A percentile compares a stretch with the other conserved stretches of the same genome.
These are phyloP conservation scores for Hyaloscypha hepaticicola DNA, from an alignment of 495 filamentous ascomycete genomes.

Conservation along the genomic window DNA sequence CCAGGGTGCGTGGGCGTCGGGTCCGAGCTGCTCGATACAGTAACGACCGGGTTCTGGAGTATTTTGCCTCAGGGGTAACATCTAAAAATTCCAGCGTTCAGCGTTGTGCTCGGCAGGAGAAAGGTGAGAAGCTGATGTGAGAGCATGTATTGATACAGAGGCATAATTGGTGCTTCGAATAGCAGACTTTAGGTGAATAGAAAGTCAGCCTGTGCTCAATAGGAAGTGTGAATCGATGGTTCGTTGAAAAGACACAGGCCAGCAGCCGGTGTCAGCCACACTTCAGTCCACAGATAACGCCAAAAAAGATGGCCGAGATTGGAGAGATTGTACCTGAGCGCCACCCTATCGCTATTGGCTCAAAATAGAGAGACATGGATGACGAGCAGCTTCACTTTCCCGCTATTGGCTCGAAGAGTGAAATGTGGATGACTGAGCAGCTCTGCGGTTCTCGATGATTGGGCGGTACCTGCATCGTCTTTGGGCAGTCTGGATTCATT, in stretches of 20 bases:
- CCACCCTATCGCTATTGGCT: neutral
- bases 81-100: neutral
- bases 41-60: neutral
- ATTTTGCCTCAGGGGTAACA: neutral
- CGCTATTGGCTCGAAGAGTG: neutral
- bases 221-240: neutral
- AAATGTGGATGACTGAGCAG: neutral
- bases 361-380: neutral
- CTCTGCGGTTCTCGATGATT: neutral
- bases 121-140: neutral
- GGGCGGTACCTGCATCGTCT: neutral
- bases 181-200: neutral
- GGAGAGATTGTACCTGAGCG: neutral
- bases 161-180: neutral
- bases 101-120: neutral
- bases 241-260: neutral
- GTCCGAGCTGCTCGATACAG: neutral
- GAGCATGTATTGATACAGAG: neutral
- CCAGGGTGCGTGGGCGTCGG: neutral
- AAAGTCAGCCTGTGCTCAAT: neutral
- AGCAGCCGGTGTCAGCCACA: too few relatives aligned
- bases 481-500: neutral
- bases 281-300: neutral
- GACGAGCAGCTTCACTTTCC: too few relatives aligned
- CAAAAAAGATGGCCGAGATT: neutral